Evolutionary conservation across 805 yeast species (phyloP).

Genomic region (Metschnikowia lunata): DNA sequence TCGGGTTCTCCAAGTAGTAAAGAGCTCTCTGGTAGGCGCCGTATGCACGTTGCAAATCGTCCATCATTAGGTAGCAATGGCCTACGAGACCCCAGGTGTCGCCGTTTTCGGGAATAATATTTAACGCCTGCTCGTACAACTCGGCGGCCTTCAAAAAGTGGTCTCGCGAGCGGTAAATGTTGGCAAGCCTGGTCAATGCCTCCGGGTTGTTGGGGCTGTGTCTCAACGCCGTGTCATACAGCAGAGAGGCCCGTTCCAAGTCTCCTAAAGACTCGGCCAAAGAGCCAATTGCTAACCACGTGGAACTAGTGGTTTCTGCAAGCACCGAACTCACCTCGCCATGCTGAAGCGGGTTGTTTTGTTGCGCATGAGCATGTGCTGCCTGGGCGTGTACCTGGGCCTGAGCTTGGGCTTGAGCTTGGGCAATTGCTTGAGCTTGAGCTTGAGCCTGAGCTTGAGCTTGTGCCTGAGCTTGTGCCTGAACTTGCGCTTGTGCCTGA

Average conservation of each 20-base stretch:
- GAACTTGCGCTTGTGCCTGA: constrained; percentile 12
- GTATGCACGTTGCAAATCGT: constrained; percentile 92
- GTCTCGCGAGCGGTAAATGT: constrained; percentile 82
- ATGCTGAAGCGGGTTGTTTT: constrained; percentile 4
- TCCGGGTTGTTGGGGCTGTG: constrained; percentile 83
- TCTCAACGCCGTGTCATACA: constrained; percentile 83
- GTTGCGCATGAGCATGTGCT: constrained; percentile 6
- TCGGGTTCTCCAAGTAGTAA: constrained; percentile 84
- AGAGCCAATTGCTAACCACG: constrained; percentile 87
- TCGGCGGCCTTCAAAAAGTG: constrained; percentile 94
- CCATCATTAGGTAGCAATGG: constrained; percentile 94
- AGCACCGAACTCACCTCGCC: constrained; percentile 15
- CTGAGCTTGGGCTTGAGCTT: constrained; percentile 13
- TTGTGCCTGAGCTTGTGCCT: constrained; percentile 9
- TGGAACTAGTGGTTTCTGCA: constrained; percentile 61
- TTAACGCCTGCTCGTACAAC: constrained; percentile 80
- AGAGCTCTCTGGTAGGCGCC: constrained; percentile 96
- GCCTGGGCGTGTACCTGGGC: constrained; percentile 10
- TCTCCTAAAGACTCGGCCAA: constrained; percentile 88
- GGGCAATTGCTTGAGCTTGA: constrained; percentile 12
- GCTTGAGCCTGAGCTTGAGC: constrained; percentile 12
- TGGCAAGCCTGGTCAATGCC: constrained; percentile 81
- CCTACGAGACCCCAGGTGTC: constrained; percentile 97
- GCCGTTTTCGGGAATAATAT: constrained; percentile 80
- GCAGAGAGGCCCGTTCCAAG: constrained; percentile 80